phyloP scores from a whole-genome alignment of 768 basidiomycete genomes.

The Serendipita sp. region DNA sequence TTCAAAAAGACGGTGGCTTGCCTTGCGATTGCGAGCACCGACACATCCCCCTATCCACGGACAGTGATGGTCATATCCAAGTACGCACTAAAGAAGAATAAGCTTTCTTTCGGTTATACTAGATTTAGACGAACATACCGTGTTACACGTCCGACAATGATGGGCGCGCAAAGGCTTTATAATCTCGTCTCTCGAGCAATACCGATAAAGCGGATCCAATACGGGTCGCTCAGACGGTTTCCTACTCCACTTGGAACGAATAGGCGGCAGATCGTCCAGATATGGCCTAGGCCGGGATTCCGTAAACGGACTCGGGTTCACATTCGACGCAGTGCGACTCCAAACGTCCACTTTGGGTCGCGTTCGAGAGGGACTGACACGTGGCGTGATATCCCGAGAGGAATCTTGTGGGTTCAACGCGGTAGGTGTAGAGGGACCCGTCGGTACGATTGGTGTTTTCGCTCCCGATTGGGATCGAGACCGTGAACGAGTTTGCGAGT shows the following conservation, averaged over 20 bases:
- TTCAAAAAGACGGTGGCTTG: conserved; percentile 17
- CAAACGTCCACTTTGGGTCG: background rate
- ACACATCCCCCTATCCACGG: conserved; percentile 95
- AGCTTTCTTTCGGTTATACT: background rate
- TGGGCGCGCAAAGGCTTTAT: conserved; percentile 62
- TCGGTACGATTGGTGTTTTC: background rate
- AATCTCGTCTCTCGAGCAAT: conserved; percentile 45
- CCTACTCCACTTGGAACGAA: background rate
- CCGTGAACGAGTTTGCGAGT: background rate
- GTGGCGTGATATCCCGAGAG: background rate
- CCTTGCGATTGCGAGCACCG: conserved; percentile 82
- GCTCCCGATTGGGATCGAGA: background rate
- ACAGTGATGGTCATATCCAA: conserved; percentile 82
- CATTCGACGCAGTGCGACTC: background rate
- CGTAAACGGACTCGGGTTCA: too few species aligned
- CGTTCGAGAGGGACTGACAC: background rate
- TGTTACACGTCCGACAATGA: conserved; percentile 73
- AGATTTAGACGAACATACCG: conserved; percentile 29
- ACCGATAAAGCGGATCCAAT: conserved; percentile 46
- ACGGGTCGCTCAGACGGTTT: conserved; percentile 20
- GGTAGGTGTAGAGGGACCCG: background rate
- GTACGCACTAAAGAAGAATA: conserved; percentile 41
- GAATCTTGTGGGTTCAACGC: background rate
- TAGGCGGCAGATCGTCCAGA: background rate
- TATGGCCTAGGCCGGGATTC: background rate